A percentile compares a stretch with the other conserved stretches of the same genome.
Evolutionary conservation across 352 stramenopile species (phyloP).

Genomic region (Phytophthora agathidicida): DNA sequence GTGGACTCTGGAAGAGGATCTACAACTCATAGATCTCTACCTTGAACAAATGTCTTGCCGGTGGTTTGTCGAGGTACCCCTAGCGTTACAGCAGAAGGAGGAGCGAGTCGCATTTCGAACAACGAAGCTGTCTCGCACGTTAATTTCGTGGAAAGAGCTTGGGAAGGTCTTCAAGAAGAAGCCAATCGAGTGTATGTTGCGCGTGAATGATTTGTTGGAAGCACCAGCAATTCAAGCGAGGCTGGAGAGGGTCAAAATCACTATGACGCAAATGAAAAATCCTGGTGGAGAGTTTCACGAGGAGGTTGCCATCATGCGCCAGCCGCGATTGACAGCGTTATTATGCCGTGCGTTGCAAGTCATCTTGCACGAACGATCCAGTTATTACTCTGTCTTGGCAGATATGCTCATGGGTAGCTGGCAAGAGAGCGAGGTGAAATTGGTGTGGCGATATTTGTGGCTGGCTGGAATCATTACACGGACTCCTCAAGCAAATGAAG

Average conservation of each 20-base stretch:
- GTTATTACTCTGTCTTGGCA: slow-evolving; percentile 74
- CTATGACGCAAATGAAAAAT: slow-evolving; percentile 76
- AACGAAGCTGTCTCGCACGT: slow-evolving; percentile 52
- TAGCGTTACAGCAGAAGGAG: slow-evolving; percentile 67
- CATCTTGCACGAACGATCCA: slow-evolving; percentile 74
- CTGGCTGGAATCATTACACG: slow-evolving; percentile 75
- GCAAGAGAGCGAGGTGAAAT: slow-evolving; percentile 77
- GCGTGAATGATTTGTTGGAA: slow-evolving; percentile 69
- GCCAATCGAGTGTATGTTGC: slow-evolving; percentile 68
- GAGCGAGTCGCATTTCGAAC: slow-evolving; percentile 76
- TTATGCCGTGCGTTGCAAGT: slow-evolving; percentile 81
- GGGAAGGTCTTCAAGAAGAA: slow-evolving; percentile 64
- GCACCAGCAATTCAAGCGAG: slow-evolving; percentile 67
- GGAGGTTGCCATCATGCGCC: slow-evolving; percentile 52
- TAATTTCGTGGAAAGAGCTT: slow-evolving; percentile 79
- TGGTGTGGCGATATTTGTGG: slow-evolving; percentile 88
- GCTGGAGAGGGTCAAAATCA: slow-evolving; percentile 61
- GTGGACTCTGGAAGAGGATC: slow-evolving; percentile 69
- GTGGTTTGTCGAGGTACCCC: slow-evolving; percentile 82
- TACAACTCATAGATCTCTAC: slow-evolving; percentile 74
- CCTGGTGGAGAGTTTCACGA: slow-evolving; percentile 73
- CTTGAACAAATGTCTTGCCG: slow-evolving; percentile 72
- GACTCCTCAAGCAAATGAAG: slow-evolving; percentile 46
- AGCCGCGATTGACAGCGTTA: slow-evolving; percentile 71
- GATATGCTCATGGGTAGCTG: slow-evolving; percentile 79